Percentiles rank a stretch among this genome's conserved stretches.
Conservation (phyloP, 371 early-diverging fungal genomes). For the Mucor piriformis region DNA sequence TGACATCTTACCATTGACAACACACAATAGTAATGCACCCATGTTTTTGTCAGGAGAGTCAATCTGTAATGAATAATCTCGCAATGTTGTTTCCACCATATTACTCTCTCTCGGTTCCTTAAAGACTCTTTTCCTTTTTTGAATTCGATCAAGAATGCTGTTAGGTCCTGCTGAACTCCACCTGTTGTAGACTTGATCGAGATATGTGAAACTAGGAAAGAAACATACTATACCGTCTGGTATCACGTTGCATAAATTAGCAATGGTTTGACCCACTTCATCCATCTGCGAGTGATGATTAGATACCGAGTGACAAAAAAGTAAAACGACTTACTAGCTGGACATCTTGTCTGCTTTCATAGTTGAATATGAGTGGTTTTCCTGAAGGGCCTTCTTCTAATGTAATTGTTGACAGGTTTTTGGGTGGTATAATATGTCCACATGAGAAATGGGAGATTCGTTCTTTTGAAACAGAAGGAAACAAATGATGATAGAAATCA, state of each 20-base stretch:
- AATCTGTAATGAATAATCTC: conserved; percentile 62
- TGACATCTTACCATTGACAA: conserved; percentile 96
- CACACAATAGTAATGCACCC: conserved; percentile 90
- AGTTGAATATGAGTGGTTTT: conserved; percentile 70
- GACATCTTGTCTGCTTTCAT: conserved; percentile 61
- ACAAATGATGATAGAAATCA: conserved; percentile 54
- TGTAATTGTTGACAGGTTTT: conserved; percentile 66
- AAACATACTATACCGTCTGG: conserved; percentile 95
- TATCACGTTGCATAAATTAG: conserved; percentile 79
- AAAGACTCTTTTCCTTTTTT: conserved; percentile 69
- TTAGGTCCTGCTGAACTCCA: conserved; percentile 54
- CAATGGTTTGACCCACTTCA: conserved; percentile 72
- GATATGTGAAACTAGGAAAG: conserved; percentile 88
- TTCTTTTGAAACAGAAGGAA: conserved; percentile 47
- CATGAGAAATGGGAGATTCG: conserved; percentile 72
- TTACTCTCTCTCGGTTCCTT: conserved; percentile 68
- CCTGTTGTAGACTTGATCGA: conserved; percentile 66
- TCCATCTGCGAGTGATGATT: conserved; percentile 65
- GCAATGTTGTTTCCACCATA: conserved; percentile 61
- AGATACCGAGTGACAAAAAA: no score
- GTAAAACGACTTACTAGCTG: conserved; percentile 56
- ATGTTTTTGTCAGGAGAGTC: conserved; percentile 30
- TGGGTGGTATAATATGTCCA: conserved; percentile 77
- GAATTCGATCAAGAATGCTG: conserved; percentile 47
- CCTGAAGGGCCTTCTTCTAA: conserved; percentile 70